phyloP scores from a whole-genome alignment of 306 rosid species.

The Inga oerstediana region DNA sequence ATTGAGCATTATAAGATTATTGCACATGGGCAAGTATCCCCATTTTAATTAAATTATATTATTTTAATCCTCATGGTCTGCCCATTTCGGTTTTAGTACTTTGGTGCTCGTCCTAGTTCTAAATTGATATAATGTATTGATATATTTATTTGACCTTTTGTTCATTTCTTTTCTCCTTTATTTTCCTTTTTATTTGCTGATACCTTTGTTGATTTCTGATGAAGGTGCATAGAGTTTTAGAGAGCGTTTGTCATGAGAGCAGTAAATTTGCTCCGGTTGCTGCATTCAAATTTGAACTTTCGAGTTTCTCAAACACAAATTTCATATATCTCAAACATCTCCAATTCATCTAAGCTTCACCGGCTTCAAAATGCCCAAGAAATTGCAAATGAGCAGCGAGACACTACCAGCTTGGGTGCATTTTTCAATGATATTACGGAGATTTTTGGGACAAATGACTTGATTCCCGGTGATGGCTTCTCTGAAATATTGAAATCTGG shows the following conservation, averaged over 20 bases:
- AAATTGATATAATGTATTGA: no score
- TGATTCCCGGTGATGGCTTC: conserved; percentile 27
- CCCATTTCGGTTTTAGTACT: background rate
- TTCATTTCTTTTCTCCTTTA: background rate
- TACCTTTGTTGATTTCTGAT: background rate
- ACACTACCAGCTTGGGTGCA: conserved; percentile 15
- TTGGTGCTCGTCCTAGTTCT: background rate
- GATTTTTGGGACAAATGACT: conserved; percentile 61
- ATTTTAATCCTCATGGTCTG: background rate
- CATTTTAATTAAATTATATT: no score
- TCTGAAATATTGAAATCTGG: conserved; percentile 44
- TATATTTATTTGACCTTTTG: background rate
- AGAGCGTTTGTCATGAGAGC: conserved; percentile 37
- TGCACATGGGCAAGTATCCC: background rate
- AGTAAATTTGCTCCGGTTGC: conserved; percentile 23
- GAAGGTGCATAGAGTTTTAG: background rate
- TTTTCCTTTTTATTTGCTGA: background rate
- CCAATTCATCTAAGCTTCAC: conserved; percentile 30
- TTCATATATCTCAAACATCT: conserved; percentile 25
- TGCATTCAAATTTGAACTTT: conserved; percentile 9
- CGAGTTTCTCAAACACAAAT: conserved; percentile 21
- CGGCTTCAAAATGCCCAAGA: conserved; percentile 7
- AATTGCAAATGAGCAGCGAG: conserved; percentile 12
- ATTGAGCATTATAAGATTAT: background rate
- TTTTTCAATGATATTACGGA: conserved; percentile 66